Evolutionary conservation across 1,284 basidiomycete species (phyloP).

Genomic region (Austroboletus novae-zelandiae): DNA sequence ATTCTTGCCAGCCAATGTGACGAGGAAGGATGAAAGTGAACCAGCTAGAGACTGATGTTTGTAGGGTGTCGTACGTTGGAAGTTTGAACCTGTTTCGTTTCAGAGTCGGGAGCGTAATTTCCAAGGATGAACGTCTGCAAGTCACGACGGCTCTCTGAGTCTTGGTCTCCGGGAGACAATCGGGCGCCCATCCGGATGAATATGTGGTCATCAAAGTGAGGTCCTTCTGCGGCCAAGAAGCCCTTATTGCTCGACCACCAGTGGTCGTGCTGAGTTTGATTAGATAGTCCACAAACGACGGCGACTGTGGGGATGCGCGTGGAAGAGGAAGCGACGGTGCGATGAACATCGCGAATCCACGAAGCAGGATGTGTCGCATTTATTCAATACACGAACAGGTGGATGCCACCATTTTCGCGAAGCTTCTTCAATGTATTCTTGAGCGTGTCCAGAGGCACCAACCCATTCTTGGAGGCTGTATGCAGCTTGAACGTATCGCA

Average conservation of each 20-base stretch:
- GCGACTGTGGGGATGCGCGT: slow-evolving; percentile 18
- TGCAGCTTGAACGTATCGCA: slow-evolving; percentile 19
- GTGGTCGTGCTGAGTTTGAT: slow-evolving; percentile 9
- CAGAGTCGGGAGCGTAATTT: slow-evolving; percentile 1
- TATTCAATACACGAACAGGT: slow-evolving; percentile 25
- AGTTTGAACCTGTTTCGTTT: background rate
- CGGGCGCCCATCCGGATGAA: slow-evolving; percentile 15
- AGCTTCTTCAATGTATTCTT: slow-evolving; percentile 11
- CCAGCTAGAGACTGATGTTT: slow-evolving; percentile 8
- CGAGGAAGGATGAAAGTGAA: slow-evolving; percentile 15
- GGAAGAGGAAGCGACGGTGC: slow-evolving; percentile 5
- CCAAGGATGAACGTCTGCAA: slow-evolving; percentile 17
- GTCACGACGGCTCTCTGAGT: slow-evolving; percentile 8
- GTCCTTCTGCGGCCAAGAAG: slow-evolving; percentile 8
- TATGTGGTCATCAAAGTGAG: slow-evolving; percentile 16
- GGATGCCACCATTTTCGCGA: slow-evolving; percentile 16
- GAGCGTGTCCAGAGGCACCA: slow-evolving; percentile 2
- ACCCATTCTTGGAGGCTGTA: slow-evolving; percentile 4
- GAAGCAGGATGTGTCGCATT: slow-evolving; percentile 10
- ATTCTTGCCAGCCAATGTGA: slow-evolving; percentile 6
- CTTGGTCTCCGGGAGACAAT: slow-evolving; percentile 2
- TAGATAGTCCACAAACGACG: slow-evolving; percentile 17
- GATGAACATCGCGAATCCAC: slow-evolving; percentile 18
- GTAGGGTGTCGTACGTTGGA: slow-evolving; percentile 6
- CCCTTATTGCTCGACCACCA: slow-evolving; percentile 21